phyloP scores from a whole-genome alignment of 2,329 filamentous ascomycete genomes.

The Phialemonium atrogriseum region DNA sequence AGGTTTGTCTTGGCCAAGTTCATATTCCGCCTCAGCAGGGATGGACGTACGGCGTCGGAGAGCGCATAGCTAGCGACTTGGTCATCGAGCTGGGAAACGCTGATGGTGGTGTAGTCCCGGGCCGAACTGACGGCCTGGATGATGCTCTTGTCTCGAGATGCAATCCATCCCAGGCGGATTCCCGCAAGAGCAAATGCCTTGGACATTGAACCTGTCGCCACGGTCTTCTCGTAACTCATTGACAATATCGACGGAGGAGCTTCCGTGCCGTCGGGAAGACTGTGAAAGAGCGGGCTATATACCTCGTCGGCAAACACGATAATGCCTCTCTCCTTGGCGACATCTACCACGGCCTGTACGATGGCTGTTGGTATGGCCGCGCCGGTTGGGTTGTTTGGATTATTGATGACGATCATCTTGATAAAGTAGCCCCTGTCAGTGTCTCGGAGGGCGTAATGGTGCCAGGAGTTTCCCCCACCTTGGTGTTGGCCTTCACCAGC shows the following conservation, averaged over 20 bases:
- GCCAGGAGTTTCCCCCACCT: too few species aligned
- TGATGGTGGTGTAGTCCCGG: slow-evolving; percentile 79
- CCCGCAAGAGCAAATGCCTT: slow-evolving; percentile 81
- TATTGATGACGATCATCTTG: slow-evolving; percentile 51
- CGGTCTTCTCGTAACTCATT: slow-evolving; percentile 60
- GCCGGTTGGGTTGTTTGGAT: slow-evolving; percentile 79
- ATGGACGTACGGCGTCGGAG: slow-evolving; percentile 31
- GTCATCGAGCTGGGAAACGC: slow-evolving; percentile 77
- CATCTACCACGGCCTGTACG: slow-evolving; percentile 51
- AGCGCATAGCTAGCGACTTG: slow-evolving; percentile 69
- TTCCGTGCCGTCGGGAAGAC: slow-evolving; percentile 40
- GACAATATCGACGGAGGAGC: slow-evolving; percentile 59
- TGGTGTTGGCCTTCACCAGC: slow-evolving; percentile 61
- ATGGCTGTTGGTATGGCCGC: slow-evolving; percentile 55
- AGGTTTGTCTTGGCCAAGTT: slow-evolving; percentile 61
- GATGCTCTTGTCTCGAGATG: slow-evolving; percentile 53
- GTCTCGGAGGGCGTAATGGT: too few species aligned
- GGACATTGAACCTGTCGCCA: slow-evolving; percentile 74
- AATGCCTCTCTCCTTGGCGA: slow-evolving; percentile 56
- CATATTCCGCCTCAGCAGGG: slow-evolving; percentile 43
- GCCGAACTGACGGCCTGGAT: slow-evolving; percentile 56
- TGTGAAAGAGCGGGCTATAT: slow-evolving; percentile 76
- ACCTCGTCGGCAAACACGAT: slow-evolving; percentile 72
- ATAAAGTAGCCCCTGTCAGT: too few species aligned
- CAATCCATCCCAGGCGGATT: slow-evolving; percentile 76